These are phyloP conservation scores for Candolleomyces eurysporus DNA, from an alignment of 768 basidiomycete genomes.

Conservation along the genomic window DNA sequence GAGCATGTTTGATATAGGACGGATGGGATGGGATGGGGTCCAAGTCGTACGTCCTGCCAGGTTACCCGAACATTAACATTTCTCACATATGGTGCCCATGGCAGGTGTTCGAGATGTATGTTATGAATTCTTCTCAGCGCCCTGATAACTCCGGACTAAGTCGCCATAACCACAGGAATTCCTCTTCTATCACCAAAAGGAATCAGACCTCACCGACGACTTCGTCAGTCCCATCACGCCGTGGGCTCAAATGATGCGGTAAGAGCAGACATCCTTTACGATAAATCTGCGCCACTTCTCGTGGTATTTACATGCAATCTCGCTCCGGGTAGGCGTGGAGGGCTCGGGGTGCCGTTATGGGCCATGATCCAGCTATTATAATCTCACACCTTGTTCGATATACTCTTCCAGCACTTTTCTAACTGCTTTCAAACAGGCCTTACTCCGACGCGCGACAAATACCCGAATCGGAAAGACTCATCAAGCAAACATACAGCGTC, in stretches of 20 bases:
- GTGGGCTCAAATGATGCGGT: constrained; percentile 77
- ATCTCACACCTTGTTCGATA: constrained; percentile 7
- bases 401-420: constrained; percentile 18
- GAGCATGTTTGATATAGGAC: constrained; percentile 30
- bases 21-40: constrained; percentile 79
- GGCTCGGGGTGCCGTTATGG: no score
- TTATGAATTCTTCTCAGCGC: constrained; percentile 8
- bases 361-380: constrained; percentile 4
- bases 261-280: constrained; percentile 14
- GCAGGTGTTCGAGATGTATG: constrained; percentile 53
- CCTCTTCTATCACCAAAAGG: constrained; percentile 81
- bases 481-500: constrained; percentile 86
- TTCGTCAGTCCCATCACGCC: constrained; percentile 59
- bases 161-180: constrained; percentile 55
- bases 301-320: background rate
- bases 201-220: constrained; percentile 58
- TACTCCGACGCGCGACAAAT: constrained; percentile 36
- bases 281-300: constrained; percentile 6
- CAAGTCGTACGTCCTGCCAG: constrained; percentile 64
- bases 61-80: background rate
- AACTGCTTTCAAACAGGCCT: constrained; percentile 26
- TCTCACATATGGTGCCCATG: constrained; percentile 9
- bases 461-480: constrained; percentile 58
- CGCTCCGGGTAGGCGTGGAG: constrained; percentile 4
- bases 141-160: constrained; percentile 11